Base-by-base conservation (phyloP, 2,329 filamentous ascomycete species). In the Colletotrichum sp. region DNA sequence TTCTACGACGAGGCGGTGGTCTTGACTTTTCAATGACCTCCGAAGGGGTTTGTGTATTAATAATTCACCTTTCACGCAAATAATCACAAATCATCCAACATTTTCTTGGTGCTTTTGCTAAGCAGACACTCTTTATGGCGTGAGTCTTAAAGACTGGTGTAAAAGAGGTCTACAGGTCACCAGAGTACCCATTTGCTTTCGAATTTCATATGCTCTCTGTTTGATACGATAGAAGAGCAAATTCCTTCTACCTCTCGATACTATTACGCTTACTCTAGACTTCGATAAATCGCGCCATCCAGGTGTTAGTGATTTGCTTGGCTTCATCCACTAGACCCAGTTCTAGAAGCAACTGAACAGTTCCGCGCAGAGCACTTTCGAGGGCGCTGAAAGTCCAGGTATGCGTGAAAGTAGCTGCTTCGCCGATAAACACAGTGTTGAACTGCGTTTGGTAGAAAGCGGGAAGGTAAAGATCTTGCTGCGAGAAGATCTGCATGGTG, bases 291-390 rank as follows among this genome's bases (percentile, higher is more conserved):
- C 90, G 84, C 3, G 88, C 90, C 90, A 92, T 92, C 90, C 91
- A 92, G 5, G 86, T 87, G n/a, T 89, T 81, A 1, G 88, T 88
- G 28, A 92, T 82, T 75, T 87, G 79, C 83, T 92, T 92, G 0
- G 91, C 91, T 82, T 93, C 91, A 80, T 92, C 91, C 2, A 92
- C 90, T 26, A 92, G 79, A 0, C 91, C 91, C 80, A 92, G 71
- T 34, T 88, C 87, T 59, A 90, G 81, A 78, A 92, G 79, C 73
- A 92, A 71, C 79, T 92, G 91, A 2, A 87, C 85, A 0, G 89
- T 89, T 0, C 90, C 91, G 2, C 90, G 83, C 0, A 91, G 88
- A 0, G 90, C 90, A 30, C 86, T 89, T 79, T 92, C 90, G 3
- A 92, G 82, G 1, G 90, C 90, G 24, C 79, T 80, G 13, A 81